Base-by-base conservation (phyloP, 2,329 filamentous ascomycete species). In the Lithohypha guttulata region DNA sequence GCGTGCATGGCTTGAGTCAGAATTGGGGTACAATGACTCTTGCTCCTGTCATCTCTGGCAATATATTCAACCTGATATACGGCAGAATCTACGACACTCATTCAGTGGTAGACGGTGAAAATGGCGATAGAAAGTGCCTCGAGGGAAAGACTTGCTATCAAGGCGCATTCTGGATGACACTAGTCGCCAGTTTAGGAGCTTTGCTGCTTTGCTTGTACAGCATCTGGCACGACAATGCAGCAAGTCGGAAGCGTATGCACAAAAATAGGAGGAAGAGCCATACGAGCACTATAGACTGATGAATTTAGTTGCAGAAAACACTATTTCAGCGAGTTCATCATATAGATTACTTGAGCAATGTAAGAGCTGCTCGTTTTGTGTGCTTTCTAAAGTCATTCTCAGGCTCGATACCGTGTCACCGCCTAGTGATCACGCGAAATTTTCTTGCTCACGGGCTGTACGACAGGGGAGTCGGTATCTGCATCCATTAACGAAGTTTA, bases 11-110 rank as follows among this genome's bases (percentile, higher is more conserved):
- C 1, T 69, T 98, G 32, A 86, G 81, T 40, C 84, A 94, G 56
- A 98, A 96, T 55, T 98, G 91, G 89, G 91, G 91, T 10, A 81
- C 82, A 52, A 93, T 98, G 78, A 95, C 85, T 0, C 67, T 95
- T 33, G 81, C 84, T 2, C 87, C 89, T 0, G 84, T 94, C 2
- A 61, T 94, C 19, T 86, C 80, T 6, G 87, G 85, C 34, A 93
- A 96, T 52, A 60, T 94, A 15, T 96, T 93, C 69, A 98, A 96
- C 56, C 63, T 95, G 1, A 77, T 91, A 42, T 98, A 96, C 57
- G 91, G 91, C 34, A 63, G 59, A 11, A 77, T 94, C 0, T 93
- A 85, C 51, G 91, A 98, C 57, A 64, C 65, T 6, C 86, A 95
- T 59, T 87, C 81, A 15, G 62, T 79, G 22, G 64, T 84, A 7